Conservation (phyloP, 2,329 filamentous ascomycete species). For the Penicillium expansum region DNA sequence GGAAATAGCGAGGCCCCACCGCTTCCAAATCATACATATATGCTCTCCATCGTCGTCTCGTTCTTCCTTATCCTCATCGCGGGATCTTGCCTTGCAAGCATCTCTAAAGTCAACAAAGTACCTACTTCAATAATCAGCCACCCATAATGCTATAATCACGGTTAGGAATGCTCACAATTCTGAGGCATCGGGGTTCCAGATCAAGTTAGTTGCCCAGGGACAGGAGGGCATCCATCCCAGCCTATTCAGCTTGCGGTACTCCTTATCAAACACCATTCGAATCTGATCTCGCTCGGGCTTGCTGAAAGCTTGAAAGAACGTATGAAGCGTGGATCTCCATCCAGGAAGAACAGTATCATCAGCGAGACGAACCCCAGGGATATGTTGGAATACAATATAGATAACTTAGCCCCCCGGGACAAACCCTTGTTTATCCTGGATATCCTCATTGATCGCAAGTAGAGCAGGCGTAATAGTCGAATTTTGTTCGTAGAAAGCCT, state of each 20-base stretch:
- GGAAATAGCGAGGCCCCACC: too few species aligned
- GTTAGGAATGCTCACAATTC: neutral
- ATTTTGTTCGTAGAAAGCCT: neutral
- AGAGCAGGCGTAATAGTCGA: neutral
- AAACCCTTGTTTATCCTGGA: neutral
- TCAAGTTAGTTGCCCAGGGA: neutral
- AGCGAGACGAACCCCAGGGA: neutral
- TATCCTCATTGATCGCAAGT: neutral
- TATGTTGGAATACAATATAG: neutral
- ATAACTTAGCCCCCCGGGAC: neutral
- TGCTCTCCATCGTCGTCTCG: too few species aligned
- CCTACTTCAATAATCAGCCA: too few species aligned
- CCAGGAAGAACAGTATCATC: neutral
- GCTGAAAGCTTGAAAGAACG: neutral
- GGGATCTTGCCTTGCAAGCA: too few species aligned
- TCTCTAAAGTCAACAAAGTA: too few species aligned
- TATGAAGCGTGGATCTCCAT: neutral
- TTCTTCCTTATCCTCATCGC: too few species aligned
- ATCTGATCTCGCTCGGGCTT: neutral
- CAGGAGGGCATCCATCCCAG: neutral
- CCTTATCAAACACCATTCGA: neutral
- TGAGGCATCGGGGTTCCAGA: neutral
- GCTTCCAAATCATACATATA: too few species aligned
- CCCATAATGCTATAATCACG: neutral
- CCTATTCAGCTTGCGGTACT: neutral